A percentile compares a stretch with the other conserved stretches of the same genome.
phyloP scores from a whole-genome alignment of 2,329 filamentous ascomycete genomes.

The Arthrinium phaeospermum region DNA sequence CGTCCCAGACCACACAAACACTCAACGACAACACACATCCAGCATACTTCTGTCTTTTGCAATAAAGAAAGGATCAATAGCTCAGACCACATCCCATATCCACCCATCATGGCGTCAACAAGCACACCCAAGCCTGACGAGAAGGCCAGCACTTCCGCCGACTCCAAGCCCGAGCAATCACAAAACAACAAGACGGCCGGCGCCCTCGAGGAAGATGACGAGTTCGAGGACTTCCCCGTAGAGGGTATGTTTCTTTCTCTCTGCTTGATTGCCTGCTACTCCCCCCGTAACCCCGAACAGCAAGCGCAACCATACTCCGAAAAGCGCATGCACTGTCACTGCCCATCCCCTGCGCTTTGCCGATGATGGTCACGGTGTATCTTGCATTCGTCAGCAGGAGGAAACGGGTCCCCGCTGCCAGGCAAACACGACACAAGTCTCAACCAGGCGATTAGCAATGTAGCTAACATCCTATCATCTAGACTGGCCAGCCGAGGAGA shows the following conservation, averaged over 20 bases:
- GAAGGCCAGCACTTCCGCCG: slow-evolving; percentile 47
- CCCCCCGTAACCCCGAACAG: not conserved
- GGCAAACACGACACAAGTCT: not conserved
- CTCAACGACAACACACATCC: not conserved
- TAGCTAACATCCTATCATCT: not conserved
- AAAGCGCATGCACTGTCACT: not conserved
- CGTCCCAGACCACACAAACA: not conserved
- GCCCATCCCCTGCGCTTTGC: not conserved
- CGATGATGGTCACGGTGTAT: not conserved
- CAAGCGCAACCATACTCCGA: not conserved
- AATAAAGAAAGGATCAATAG: not conserved
- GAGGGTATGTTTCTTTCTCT: slow-evolving; percentile 68
- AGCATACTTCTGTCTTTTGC: not conserved
- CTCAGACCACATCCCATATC: not conserved
- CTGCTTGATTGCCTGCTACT: not conserved
- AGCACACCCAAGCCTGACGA: slow-evolving; percentile 42
- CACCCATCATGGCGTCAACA: slow-evolving; percentile 38
- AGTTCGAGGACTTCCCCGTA: slow-evolving; percentile 98
- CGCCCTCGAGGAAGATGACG: slow-evolving; percentile 93
- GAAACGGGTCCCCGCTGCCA: too few species aligned
- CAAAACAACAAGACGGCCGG: slow-evolving; percentile 40
- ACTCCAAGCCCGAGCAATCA: slow-evolving; percentile 36
- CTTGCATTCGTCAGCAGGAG: not conserved
- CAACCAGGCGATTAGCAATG: not conserved
- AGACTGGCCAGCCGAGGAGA: slow-evolving; percentile 96